phyloP scores from a whole-genome alignment of 345 rosid genomes.

The Ceriops zippeliana region DNA sequence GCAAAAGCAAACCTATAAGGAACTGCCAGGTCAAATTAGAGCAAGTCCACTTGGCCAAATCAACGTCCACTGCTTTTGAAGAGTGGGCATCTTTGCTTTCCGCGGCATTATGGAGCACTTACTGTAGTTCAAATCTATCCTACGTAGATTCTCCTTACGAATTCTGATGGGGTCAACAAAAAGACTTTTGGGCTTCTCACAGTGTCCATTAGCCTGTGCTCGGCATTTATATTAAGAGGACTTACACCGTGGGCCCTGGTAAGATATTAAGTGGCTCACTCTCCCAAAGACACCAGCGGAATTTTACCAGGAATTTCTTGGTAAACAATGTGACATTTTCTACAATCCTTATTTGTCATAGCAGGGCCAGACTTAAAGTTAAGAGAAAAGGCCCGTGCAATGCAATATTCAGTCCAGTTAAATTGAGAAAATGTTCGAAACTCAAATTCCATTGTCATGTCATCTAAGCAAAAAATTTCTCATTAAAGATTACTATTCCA shows the following conservation, averaged over 20 bases:
- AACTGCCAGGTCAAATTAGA: conserved; percentile 21
- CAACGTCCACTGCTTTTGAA: conserved; percentile 20
- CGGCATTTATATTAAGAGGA: background rate
- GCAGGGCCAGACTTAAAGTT: too few species aligned
- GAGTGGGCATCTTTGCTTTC: conserved; percentile 43
- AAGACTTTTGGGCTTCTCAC: background rate
- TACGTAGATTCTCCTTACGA: conserved; percentile 26
- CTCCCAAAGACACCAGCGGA: background rate
- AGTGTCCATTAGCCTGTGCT: background rate
- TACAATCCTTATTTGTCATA: background rate
- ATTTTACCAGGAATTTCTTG: background rate
- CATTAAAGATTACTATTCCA: background rate
- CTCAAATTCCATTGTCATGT: too few species aligned
- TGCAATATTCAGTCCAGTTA: too few species aligned
- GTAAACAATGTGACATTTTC: background rate
- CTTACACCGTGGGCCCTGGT: background rate
- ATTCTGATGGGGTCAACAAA: background rate
- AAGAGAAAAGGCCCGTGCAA: too few species aligned
- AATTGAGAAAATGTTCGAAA: too few species aligned
- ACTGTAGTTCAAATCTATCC: conserved; percentile 4
- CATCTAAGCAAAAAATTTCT: too few species aligned
- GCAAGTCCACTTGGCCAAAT: conserved; percentile 21
- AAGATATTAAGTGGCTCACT: background rate
- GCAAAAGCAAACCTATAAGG: conserved; percentile 9
- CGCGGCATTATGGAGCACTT: conserved; percentile 24